These are phyloP conservation scores for Boletus patriciae DNA, from an alignment of 768 basidiomycete genomes.

Conservation along the genomic window DNA sequence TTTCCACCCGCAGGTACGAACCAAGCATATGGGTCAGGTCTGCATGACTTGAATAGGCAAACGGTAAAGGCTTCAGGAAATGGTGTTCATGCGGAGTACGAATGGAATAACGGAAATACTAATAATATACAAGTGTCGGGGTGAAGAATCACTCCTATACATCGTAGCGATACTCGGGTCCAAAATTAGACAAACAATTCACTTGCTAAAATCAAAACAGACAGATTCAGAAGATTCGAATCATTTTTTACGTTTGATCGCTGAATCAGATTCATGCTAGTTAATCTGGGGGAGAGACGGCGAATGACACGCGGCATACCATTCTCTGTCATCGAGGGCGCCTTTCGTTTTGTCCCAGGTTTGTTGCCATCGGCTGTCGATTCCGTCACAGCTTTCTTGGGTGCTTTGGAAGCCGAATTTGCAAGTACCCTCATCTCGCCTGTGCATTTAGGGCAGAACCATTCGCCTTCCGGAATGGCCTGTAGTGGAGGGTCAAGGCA, in stretches of 20 bases:
- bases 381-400: slow-evolving; percentile 18
- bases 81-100: too few relatives aligned
- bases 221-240: not conserved
- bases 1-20: not conserved
- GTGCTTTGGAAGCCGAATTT: slow-evolving; percentile 11
- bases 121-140: slow-evolving; percentile 24
- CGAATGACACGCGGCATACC: slow-evolving; percentile 34
- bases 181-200: slow-evolving; percentile 3
- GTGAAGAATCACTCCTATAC: slow-evolving; percentile 19
- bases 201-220: not conserved
- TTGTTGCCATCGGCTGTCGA: slow-evolving; percentile 21
- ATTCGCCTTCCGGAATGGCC: slow-evolving; percentile 83
- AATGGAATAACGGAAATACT: slow-evolving; percentile 18
- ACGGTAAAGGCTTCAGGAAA: too few relatives aligned
- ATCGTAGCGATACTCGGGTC: not conserved
- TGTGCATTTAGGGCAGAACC: slow-evolving; percentile 83
- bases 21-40: not conserved
- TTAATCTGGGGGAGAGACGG: not conserved
- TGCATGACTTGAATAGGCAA: too few relatives aligned
- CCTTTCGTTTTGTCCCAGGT: slow-evolving; percentile 47
- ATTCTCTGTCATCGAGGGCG: slow-evolving; percentile 36
- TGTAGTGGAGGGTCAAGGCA: slow-evolving; percentile 80
- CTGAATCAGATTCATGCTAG: slow-evolving; percentile 17
- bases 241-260: slow-evolving; percentile 42
- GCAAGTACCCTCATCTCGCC: slow-evolving; percentile 53